Base-by-base conservation (phyloP, 1,139 yeast species). In the Wickerhamiella infanticola region DNA sequence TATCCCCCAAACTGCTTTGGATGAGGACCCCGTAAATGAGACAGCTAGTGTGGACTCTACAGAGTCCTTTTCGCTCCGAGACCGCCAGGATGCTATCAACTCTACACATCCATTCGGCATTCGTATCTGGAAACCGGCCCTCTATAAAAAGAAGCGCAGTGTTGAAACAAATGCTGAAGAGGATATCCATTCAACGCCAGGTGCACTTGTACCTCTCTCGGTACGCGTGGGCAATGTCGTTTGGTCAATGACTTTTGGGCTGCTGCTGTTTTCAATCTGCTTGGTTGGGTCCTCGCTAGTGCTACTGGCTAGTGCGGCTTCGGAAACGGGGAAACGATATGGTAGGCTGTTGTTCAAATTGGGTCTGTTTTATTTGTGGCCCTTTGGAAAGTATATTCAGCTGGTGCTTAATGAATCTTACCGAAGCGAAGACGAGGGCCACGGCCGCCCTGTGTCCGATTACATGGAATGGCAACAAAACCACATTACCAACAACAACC, bases 91-190 rank as follows among this genome's bases (percentile, higher is more conserved):
- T 54, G 98, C 98, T 3, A 93, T 90, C 61, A 90, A 90, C 59
- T 79, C 84, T 46, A 86, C 97, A 1, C 98, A 93, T 66, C 98
- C 98, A 0, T 90, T 90, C 60, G 98, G 98, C 71, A 86, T 90
- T 45, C 81, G 95, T 62, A 84, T 90, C 55, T 90, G 98, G 98
- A 90, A 90, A 59, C 98, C 98, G 1, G 95, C 98, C 2, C 70
- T 90, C 49, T 90, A 90, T 64, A 90, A 93, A 60, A 90, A 90
- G 63, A 75, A 75, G 51, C 77, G 99, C 56, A 84, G 96, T 1
- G 97, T 90, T 36, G 94, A 94, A 53, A 71, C 79, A 35, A 79
- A 86, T 48, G 97, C 97, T 0, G 94, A 85, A 49, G 85, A 83
- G 51, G 99, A 90, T 67, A 84, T 90, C 53, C 97, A 88, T 62